These are phyloP conservation scores for Ascochyta viciae-villosae DNA, from an alignment of 2,329 filamentous ascomycete genomes.

Conservation along the genomic window DNA sequence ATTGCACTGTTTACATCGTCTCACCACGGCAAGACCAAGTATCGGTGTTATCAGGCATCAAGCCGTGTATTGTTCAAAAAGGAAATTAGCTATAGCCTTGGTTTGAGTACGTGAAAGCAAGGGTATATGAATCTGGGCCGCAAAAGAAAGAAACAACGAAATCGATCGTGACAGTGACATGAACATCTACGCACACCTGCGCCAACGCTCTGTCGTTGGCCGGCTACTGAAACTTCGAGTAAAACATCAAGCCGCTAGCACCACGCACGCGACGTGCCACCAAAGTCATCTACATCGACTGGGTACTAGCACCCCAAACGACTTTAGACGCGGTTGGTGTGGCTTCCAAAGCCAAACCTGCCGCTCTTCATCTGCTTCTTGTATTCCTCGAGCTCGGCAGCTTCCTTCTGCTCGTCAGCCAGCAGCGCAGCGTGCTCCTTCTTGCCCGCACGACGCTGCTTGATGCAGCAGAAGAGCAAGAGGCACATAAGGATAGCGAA, in stretches of 20 bases:
- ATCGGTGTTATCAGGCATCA: conserved; percentile 9
- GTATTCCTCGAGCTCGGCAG: conserved; percentile 45
- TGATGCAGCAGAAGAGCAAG: conserved; percentile 49
- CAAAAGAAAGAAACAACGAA: background rate
- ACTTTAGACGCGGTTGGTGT: conserved; percentile 20
- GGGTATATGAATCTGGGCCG: conserved; percentile 14
- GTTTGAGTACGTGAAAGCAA: conserved; percentile 16
- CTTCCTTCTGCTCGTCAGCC: conserved; percentile 47
- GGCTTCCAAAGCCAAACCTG: conserved; percentile 29
- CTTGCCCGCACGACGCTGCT: conserved; percentile 47
- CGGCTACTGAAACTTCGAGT: conserved; percentile 12
- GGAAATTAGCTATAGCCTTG: conserved; percentile 20
- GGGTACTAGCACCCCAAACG: background rate
- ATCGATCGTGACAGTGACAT: conserved; percentile 20
- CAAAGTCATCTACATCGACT: background rate
- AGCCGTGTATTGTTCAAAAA: conserved; percentile 15
- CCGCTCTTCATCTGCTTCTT: conserved; percentile 38
- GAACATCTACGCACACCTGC: conserved; percentile 20
- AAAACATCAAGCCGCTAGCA: background rate
- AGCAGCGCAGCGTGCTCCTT: conserved; percentile 42
- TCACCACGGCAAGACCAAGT: background rate
- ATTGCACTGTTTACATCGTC: background rate
- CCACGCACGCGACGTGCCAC: background rate
- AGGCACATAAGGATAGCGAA: conserved; percentile 34
- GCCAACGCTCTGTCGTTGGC: conserved; percentile 15